Percentiles rank a stretch among this genome's conserved stretches.
These are phyloP conservation scores for Candida tibetensis DNA, from an alignment of 805 yeast species.

Conservation along the genomic window DNA sequence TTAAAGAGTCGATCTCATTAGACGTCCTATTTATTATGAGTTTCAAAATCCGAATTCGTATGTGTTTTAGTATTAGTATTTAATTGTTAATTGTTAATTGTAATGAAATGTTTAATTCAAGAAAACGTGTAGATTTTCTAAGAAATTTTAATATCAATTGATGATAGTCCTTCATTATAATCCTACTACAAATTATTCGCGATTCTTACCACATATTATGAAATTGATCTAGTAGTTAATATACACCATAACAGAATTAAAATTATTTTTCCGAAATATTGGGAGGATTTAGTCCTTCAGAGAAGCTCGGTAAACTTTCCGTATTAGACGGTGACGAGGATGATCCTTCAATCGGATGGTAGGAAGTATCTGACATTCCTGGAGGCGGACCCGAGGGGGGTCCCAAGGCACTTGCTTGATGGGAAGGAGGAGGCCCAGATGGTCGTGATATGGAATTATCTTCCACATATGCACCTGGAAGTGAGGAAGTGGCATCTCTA, in stretches of 20 bases:
- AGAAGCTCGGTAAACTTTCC: conserved; percentile 13
- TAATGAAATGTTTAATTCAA: neutral
- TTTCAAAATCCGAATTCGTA: neutral
- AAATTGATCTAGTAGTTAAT: no score
- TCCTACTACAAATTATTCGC: no score
- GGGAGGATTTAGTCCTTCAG: conserved; percentile 13
- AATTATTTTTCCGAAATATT: conserved; percentile 5
- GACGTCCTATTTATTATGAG: neutral
- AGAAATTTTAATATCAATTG: no score
- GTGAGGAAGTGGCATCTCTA: neutral
- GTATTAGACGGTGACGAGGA: conserved; percentile 7
- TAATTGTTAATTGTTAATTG: conserved; percentile 1
- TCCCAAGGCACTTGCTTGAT: neutral
- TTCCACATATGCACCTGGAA: conserved; percentile 3
- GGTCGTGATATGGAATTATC: neutral
- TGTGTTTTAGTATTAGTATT: conserved; percentile 3
- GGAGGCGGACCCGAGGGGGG: neutral
- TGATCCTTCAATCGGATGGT: conserved; percentile 5
- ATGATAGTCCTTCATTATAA: no score
- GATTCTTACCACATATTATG: neutral
- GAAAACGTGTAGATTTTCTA: no score
- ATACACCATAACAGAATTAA: neutral
- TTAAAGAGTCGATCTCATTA: conserved; percentile 12
- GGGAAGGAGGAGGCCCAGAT: neutral
- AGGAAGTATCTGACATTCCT: neutral